Conservation (phyloP, 208 protist species). For the Leishmania tarentolae region DNA sequence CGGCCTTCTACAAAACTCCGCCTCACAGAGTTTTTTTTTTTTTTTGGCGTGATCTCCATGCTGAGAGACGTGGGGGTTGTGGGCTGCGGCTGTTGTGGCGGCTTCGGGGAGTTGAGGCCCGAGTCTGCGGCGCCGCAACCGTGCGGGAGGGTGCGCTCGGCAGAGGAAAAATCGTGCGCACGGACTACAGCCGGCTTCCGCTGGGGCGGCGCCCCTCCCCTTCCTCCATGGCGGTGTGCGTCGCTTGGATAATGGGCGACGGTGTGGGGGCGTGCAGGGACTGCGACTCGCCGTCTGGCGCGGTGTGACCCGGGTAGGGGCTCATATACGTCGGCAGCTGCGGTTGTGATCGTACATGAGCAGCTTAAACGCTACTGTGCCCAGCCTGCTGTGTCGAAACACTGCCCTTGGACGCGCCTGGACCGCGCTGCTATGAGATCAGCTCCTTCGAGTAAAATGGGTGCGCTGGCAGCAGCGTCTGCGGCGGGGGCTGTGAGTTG, state of each 20-base stretch:
- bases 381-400: background rate
- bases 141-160: background rate
- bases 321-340: background rate
- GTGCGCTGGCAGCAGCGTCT: slow-evolving; percentile 5
- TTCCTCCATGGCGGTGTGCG: background rate
- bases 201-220: background rate
- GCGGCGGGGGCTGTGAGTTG: slow-evolving; percentile 6
- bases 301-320: background rate
- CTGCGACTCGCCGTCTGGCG: background rate
- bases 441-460: background rate
- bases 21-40: background rate
- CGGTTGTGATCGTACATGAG: background rate
- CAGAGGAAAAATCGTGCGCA: background rate
- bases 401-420: no score
- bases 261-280: background rate
- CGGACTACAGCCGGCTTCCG: background rate
- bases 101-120: background rate
- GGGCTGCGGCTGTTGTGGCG: background rate
- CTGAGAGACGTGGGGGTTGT: background rate
- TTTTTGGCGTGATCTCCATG: background rate
- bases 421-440: background rate
- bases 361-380: background rate
- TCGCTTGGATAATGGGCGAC: background rate
- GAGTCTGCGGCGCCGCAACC: background rate
- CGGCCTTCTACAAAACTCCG: background rate